phyloP scores from a whole-genome alignment of 345 rosid species.

The Camelina sativa region DNA sequence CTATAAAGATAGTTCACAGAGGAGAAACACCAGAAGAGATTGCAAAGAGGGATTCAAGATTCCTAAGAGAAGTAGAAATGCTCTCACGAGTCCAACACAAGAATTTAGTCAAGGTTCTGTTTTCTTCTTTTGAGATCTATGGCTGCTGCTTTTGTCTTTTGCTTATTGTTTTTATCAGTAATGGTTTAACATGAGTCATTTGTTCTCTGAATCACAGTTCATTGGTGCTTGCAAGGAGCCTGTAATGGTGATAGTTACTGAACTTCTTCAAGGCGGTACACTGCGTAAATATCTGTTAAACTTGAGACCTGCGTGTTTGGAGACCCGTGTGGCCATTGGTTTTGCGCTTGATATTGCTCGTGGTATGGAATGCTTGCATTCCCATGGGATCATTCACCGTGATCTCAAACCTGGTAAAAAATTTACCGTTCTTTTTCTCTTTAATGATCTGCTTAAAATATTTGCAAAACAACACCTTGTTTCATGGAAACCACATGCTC shows the following conservation, averaged over 20 bases:
- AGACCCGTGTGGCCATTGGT: slow-evolving; percentile 70
- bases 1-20: slow-evolving; percentile 78
- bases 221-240: slow-evolving; percentile 98
- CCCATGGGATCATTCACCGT: slow-evolving; percentile 95
- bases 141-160: neutral
- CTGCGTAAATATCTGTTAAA: slow-evolving; percentile 81
- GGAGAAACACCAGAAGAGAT: slow-evolving; percentile 89
- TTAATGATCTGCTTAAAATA: slow-evolving; percentile 38
- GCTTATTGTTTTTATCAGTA: neutral
- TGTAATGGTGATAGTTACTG: slow-evolving; percentile 93
- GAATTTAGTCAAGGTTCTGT: slow-evolving; percentile 81
- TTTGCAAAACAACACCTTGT: slow-evolving; percentile 20
- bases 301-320: slow-evolving; percentile 82
- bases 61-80: slow-evolving; percentile 91
- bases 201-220: slow-evolving; percentile 56
- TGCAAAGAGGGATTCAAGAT: slow-evolving; percentile 77
- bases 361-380: slow-evolving; percentile 96
- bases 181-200: neutral
- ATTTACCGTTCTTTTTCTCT: slow-evolving; percentile 5
- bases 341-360: slow-evolving; percentile 92
- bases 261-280: slow-evolving; percentile 85
- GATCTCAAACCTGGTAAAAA: slow-evolving; percentile 91
- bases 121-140: slow-evolving; percentile 7
- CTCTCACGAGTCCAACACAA: slow-evolving; percentile 90
- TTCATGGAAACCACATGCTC: slow-evolving; percentile 43